phyloP scores from a whole-genome alignment of 257 asterid genomes.

The Plantago ovata region DNA sequence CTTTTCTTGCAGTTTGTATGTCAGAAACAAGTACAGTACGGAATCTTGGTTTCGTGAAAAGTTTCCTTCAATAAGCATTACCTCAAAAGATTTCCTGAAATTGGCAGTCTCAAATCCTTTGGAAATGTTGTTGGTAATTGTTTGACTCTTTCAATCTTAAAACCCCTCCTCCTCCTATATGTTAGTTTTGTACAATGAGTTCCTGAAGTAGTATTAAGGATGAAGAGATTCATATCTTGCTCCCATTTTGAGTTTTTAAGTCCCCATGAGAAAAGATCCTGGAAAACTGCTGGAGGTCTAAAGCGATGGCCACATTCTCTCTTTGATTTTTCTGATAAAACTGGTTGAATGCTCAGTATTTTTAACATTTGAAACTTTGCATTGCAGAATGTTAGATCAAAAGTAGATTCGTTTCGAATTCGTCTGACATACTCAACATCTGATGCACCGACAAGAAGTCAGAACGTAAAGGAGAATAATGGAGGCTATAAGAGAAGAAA shows the following conservation, averaged over 20 bases:
- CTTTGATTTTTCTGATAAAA: conserved; percentile 9
- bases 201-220: neutral
- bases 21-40: conserved; percentile 50
- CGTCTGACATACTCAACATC: conserved; percentile 54
- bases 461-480: conserved; percentile 31
- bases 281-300: conserved; percentile 6
- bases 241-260: conserved; percentile 1
- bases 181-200: conserved; percentile 5
- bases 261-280: conserved; percentile 1
- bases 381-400: conserved; percentile 67
- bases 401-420: conserved; percentile 47
- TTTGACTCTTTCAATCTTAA: conserved; percentile 15
- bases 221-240: neutral
- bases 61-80: conserved; percentile 32
- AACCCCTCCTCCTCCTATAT: neutral
- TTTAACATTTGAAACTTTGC: conserved; percentile 27
- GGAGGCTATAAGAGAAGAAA: conserved; percentile 78
- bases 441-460: conserved; percentile 35
- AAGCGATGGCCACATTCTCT: conserved; percentile 13
- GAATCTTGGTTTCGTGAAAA: conserved; percentile 52
- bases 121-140: conserved; percentile 60
- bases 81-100: conserved; percentile 68
- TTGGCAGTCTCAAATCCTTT: conserved; percentile 47
- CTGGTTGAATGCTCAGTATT: conserved; percentile 7
- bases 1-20: conserved; percentile 52